Percentiles rank a stretch among this genome's conserved stretches.
Evolutionary conservation across 148 eudicot genomes (phyloP).

Genomic region (Dianthus caryophyllus): DNA sequence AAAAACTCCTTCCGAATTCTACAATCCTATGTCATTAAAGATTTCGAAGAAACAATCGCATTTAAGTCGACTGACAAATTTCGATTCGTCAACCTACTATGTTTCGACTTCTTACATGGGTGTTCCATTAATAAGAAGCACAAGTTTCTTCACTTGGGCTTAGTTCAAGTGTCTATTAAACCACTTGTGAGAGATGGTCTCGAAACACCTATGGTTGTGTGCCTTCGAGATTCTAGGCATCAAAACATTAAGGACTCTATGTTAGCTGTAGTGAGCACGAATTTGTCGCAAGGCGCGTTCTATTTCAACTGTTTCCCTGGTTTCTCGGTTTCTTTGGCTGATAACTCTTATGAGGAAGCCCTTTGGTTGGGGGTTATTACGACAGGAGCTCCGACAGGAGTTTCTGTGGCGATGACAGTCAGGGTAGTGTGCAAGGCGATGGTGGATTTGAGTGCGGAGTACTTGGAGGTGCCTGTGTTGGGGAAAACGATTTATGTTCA

Average conservation of each 20-base stretch:
- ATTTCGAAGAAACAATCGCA: conserved; percentile 5
- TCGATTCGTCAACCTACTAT: background rate
- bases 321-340: conserved; percentile 8
- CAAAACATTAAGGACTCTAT: conserved; percentile 3
- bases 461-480: background rate
- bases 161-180: conserved; percentile 15
- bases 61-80: background rate
- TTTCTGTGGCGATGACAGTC: conserved; percentile 9
- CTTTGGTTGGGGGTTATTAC: background rate
- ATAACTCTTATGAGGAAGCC: background rate
- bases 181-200: conserved; percentile 10
- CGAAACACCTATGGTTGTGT: conserved; percentile 15
- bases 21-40: conserved; percentile 6
- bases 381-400: conserved; percentile 3
- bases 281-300: conserved; percentile 21
- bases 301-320: conserved; percentile 27
- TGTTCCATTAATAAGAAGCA: conserved; percentile 12
- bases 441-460: conserved; percentile 13
- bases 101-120: background rate
- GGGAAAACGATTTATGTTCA: conserved; percentile 16
- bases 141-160: conserved; percentile 20
- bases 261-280: conserved; percentile 12
- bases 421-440: conserved; percentile 25
- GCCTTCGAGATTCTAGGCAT: conserved; percentile 21
- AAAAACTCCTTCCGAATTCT: background rate